Evolutionary conservation across 1,139 yeast genomes (phyloP).

Genomic region (Saccharomyces hybrid): DNA sequence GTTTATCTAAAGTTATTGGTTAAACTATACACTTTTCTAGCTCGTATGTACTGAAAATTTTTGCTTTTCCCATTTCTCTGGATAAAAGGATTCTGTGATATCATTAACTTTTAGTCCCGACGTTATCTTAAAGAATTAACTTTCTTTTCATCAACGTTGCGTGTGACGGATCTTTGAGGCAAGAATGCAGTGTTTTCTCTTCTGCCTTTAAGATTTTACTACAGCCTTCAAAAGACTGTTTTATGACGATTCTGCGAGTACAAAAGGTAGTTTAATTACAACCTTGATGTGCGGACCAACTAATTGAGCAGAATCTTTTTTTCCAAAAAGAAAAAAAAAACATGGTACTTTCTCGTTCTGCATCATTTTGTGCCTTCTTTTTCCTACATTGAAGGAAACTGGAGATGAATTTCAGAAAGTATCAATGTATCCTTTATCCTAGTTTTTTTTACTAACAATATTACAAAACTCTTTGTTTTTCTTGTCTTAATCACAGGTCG

Average conservation of each 20-base stretch:
- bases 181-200: not conserved
- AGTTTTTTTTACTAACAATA: slow-evolving; percentile 19
- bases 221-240: not conserved
- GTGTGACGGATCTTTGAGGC: not conserved
- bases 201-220: not conserved
- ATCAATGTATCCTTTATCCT: not conserved
- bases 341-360: not conserved
- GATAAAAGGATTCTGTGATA: slow-evolving; percentile 16
- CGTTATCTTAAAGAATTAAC: not conserved
- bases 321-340: slow-evolving; percentile 2
- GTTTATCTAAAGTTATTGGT: slow-evolving; percentile 97
- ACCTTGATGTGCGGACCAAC: slow-evolving; percentile 14
- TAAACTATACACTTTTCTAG: slow-evolving; percentile 96
- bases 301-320: slow-evolving; percentile 28
- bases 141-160: not conserved
- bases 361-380: slow-evolving; percentile 5
- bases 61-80: not conserved
- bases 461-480: slow-evolving; percentile 8
- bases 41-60: slow-evolving; percentile 62
- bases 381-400: slow-evolving; percentile 10
- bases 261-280: slow-evolving; percentile 23
- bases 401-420: not conserved
- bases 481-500: slow-evolving; percentile 52
- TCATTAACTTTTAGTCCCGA: slow-evolving; percentile 1
- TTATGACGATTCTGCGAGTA: slow-evolving; percentile 50